Conservation (phyloP, 805 yeast species). For the Candida coleopterorum region DNA sequence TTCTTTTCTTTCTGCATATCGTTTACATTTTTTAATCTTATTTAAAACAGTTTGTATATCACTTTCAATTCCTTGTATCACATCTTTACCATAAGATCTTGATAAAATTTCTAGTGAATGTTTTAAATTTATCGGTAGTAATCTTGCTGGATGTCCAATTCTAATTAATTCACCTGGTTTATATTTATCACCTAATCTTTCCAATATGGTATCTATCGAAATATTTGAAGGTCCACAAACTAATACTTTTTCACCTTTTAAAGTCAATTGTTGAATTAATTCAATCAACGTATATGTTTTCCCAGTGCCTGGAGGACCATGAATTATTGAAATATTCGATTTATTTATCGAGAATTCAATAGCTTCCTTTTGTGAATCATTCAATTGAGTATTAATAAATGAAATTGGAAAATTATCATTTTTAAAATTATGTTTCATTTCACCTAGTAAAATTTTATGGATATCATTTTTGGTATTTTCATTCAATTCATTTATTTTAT, state of each 20-base stretch:
- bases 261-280: conserved; percentile 64
- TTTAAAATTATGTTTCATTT: conserved; percentile 27
- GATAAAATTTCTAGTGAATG: conserved; percentile 77
- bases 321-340: conserved; percentile 58
- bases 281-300: conserved; percentile 83
- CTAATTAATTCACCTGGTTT: conserved; percentile 52
- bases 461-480: conserved; percentile 24
- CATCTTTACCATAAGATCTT: conserved; percentile 47
- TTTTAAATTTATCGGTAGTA: conserved; percentile 52
- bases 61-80: conserved; percentile 60
- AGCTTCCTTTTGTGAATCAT: conserved; percentile 70
- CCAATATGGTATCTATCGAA: conserved; percentile 86
- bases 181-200: conserved; percentile 46
- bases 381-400: conserved; percentile 45
- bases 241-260: conserved; percentile 48
- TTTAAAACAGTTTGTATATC: conserved; percentile 65
- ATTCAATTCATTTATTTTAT: conserved; percentile 52
- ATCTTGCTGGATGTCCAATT: conserved; percentile 91
- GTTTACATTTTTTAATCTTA: conserved; percentile 55
- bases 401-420: conserved; percentile 9
- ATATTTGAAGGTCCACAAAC: conserved; percentile 95
- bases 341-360: conserved; percentile 55
- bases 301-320: conserved; percentile 84
- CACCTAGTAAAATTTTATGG: conserved; percentile 46
- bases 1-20: conserved; percentile 58